Conservation (phyloP, 768 basidiomycete genomes). For the Termitomyces sp. region DNA sequence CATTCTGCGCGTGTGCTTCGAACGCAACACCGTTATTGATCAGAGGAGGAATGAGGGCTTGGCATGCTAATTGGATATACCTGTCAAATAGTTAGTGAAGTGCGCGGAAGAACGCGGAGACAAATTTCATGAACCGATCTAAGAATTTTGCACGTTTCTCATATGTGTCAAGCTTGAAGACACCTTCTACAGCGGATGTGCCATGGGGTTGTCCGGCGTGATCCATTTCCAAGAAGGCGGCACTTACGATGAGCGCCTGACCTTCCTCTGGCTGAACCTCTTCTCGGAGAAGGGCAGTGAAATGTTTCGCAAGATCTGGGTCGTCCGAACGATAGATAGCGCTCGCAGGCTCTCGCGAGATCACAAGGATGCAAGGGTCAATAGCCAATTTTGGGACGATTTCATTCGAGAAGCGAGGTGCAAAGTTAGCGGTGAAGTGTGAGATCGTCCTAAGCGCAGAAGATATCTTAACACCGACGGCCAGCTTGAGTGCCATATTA, state of each 20-base stretch:
- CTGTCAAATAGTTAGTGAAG: slow-evolving; percentile 21
- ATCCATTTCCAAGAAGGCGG: slow-evolving; percentile 51
- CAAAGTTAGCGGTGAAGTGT: slow-evolving; percentile 54
- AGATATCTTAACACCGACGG: slow-evolving; percentile 55
- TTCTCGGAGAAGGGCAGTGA: slow-evolving; percentile 46
- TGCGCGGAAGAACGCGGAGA: not conserved
- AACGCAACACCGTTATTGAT: slow-evolving; percentile 56
- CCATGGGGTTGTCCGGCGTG: slow-evolving; percentile 38
- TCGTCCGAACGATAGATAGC: slow-evolving; percentile 39
- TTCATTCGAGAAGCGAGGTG: slow-evolving; percentile 50
- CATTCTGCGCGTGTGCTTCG: slow-evolving; percentile 60
- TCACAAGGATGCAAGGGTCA: slow-evolving; percentile 35
- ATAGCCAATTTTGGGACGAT: slow-evolving; percentile 46
- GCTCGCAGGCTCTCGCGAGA: slow-evolving; percentile 49
- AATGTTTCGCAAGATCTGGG: slow-evolving; percentile 48
- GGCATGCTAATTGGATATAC: slow-evolving; percentile 48
- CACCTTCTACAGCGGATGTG: slow-evolving; percentile 43
- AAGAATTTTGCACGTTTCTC: slow-evolving; percentile 45
- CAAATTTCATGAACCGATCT: slow-evolving; percentile 31
- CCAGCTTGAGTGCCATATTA: slow-evolving; percentile 44
- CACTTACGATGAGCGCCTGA: slow-evolving; percentile 45
- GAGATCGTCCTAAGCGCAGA: slow-evolving; percentile 57
- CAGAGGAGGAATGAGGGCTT: slow-evolving; percentile 49
- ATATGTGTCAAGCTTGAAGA: slow-evolving; percentile 42
- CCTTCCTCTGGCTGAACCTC: slow-evolving; percentile 34